Evolutionary conservation across 2,329 filamentous ascomycete species (phyloP).

Genomic region (Paracoccidioides lutzii): DNA sequence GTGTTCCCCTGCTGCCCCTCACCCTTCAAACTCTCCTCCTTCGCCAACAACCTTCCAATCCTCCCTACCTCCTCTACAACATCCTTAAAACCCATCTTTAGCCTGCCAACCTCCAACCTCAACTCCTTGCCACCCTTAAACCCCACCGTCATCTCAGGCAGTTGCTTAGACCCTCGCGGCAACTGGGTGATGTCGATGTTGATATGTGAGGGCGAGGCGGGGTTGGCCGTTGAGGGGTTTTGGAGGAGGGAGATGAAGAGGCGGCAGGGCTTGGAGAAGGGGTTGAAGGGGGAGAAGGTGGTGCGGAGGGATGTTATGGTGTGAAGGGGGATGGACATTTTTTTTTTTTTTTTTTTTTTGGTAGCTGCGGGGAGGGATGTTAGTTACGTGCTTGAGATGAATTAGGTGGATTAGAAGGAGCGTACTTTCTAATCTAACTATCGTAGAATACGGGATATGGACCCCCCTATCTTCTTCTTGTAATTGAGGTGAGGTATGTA

Average conservation of each 20-base stretch:
- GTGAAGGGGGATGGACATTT: conserved; percentile 29
- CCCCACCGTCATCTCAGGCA: conserved; percentile 60
- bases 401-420: no score
- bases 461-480: no score
- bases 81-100: conserved; percentile 70
- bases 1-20: conserved; percentile 1
- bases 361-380: background rate
- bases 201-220: conserved; percentile 62
- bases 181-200: conserved; percentile 66
- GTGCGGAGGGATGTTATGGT: conserved; percentile 61
- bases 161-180: conserved; percentile 53
- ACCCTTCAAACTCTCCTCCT: conserved; percentile 63
- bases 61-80: conserved; percentile 80
- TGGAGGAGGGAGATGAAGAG: conserved; percentile 81
- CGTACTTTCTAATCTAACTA: no score
- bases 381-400: background rate
- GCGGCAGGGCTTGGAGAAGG: conserved; percentile 65
- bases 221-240: conserved; percentile 62
- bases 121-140: conserved; percentile 96
- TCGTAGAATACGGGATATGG: no score
- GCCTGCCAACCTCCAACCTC: conserved; percentile 63
- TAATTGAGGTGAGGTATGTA: no score
- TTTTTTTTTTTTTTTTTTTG: conserved; percentile 8
- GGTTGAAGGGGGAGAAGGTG: conserved; percentile 84
- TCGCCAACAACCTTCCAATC: conserved; percentile 69